Evolutionary conservation across 495 filamentous ascomycete species (phyloP), one percentile per base, ranked within the genome.

Genomic region (Ramalina intermedia): DNA sequence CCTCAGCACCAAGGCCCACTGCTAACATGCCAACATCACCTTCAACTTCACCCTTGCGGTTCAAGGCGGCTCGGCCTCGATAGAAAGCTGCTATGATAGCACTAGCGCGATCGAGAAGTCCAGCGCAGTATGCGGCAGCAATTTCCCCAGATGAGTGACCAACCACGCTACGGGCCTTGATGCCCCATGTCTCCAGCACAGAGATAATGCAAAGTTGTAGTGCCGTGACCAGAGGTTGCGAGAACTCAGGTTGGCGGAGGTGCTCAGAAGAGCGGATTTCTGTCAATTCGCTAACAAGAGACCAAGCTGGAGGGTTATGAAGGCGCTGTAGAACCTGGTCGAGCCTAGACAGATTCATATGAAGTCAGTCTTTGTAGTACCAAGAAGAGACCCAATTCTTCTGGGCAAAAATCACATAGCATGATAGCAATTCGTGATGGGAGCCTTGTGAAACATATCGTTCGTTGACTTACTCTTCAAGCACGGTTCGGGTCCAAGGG

Each of bases 111-210:
- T 53, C 51, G 0, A 67, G 6, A 23, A 29, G 37, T 6, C 59
- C 61, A 4, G 61, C 60, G 1, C 60, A 56, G 43, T 51, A 61
- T 1, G 64, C 64, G 0, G 66, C 64, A 5, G 63, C 64, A 41
- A 67, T 62, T 44, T 69, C 66, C 12, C 64, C 66, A 13, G 56
- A 58, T 0, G 64, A 67, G 39, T 69, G 66, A 5, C 64, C 63
- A 0, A 61, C 49, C 2, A 50, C 47, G 2, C 35, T 42, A 3
- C 18, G 3, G 3, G 57, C 55, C 1, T 3, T n/a, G 4, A 66
- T 41, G 2, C 47, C 49, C 54, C 51, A 58, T 0, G 4, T 4
- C 0, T 3, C 17, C 1, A 67, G 41, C 1, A 63, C 16, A 13
- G 59, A 43, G 13, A 67, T 48, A 1, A 66, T 17, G 2, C 36